phyloP scores from a whole-genome alignment of 345 rosid species.

The Rhodamnia argentea region DNA sequence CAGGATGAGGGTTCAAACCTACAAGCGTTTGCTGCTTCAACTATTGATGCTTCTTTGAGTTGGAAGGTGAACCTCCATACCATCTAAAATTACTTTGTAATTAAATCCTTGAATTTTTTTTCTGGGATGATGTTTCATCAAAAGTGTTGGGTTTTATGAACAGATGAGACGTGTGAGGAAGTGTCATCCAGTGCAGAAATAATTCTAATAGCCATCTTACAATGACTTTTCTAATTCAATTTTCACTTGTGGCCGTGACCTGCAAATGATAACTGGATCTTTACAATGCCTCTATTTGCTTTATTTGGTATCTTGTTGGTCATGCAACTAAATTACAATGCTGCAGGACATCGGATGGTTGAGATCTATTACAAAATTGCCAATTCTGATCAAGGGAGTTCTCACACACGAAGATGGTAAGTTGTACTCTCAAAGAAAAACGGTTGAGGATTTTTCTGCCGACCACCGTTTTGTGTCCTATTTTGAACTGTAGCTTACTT shows the following conservation, averaged over 20 bases:
- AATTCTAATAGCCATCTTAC: background rate
- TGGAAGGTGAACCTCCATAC: conserved; percentile 51
- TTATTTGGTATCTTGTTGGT: background rate
- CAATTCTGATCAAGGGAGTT: conserved; percentile 61
- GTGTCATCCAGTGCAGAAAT: background rate
- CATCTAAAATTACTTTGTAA: background rate
- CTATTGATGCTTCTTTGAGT: conserved; percentile 49
- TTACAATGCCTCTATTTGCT: background rate
- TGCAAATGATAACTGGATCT: background rate
- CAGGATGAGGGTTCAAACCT: conserved; percentile 56
- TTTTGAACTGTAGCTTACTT: background rate
- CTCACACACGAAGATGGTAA: conserved; percentile 84
- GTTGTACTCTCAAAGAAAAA: background rate
- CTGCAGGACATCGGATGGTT: conserved; percentile 75
- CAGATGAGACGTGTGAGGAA: background rate
- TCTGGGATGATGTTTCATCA: background rate
- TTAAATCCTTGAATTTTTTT: background rate
- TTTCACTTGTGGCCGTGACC: background rate
- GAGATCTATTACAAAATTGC: conserved; percentile 69
- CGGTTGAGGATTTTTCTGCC: background rate
- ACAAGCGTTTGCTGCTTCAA: conserved; percentile 32
- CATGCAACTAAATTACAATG: background rate
- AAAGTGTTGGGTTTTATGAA: background rate
- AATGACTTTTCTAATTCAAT: background rate
- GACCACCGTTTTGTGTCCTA: background rate